phyloP scores from a whole-genome alignment of 2,329 filamentous ascomycete genomes.

The Fusarium kyushuense region DNA sequence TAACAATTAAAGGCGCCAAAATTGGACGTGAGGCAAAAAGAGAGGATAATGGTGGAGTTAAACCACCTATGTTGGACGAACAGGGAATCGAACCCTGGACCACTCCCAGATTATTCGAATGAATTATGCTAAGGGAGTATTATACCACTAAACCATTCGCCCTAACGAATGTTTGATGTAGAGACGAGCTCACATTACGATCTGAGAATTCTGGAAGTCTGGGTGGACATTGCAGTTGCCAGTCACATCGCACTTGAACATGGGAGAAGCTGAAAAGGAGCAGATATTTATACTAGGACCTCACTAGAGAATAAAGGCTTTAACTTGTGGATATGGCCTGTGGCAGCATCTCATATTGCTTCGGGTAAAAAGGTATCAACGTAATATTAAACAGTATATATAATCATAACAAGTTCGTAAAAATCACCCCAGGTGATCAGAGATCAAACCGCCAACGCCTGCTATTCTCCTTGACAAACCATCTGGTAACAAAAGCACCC shows the following conservation, averaged over 20 bases:
- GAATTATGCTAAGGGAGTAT: constrained; percentile 34
- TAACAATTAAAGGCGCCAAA: background rate
- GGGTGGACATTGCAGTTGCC: too few relatives aligned
- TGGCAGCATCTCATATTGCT: too few relatives aligned
- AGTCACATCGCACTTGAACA: too few relatives aligned
- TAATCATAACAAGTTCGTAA: constrained; percentile 20
- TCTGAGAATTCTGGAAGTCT: background rate
- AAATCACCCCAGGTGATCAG: constrained; percentile 29
- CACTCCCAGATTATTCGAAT: constrained; percentile 18
- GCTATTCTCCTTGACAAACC: constrained; percentile 54
- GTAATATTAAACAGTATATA: constrained; percentile 25
- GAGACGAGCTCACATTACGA: accelerated
- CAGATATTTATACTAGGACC: too few relatives aligned
- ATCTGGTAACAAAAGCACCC: constrained; percentile 50
- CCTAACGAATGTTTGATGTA: constrained; percentile 9
- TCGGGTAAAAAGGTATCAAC: background rate
- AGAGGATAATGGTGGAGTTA: constrained; percentile 1
- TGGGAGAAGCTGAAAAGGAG: too few relatives aligned
- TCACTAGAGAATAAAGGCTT: too few relatives aligned
- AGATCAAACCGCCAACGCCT: constrained; percentile 51
- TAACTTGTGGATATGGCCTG: too few relatives aligned
- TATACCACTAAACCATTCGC: constrained; percentile 38
- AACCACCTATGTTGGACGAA: constrained; percentile 24
- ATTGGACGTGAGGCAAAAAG: background rate
- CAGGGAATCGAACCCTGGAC: constrained; percentile 37